Evolutionary conservation across 768 basidiomycete genomes (phyloP).

Genomic region (Erythrobasidium yunnanense): DNA sequence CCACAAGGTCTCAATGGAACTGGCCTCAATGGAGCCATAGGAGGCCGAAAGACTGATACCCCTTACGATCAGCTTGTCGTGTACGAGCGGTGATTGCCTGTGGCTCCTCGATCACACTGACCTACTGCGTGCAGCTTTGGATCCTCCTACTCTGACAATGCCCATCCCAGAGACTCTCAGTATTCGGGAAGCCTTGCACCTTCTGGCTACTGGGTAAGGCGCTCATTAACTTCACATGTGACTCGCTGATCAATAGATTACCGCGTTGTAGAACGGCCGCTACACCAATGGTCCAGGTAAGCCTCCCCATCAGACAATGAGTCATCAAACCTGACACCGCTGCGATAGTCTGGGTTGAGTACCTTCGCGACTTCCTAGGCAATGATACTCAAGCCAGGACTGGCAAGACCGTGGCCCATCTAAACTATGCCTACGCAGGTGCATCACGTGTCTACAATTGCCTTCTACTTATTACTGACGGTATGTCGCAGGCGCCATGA

Average conservation of each 20-base stretch:
- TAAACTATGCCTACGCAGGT: constrained; percentile 17
- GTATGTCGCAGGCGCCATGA: background rate
- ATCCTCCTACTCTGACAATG: constrained; percentile 16
- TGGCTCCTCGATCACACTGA: background rate
- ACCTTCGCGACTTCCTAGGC: constrained; percentile 7
- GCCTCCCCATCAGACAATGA: no score
- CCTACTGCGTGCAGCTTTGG: constrained; percentile 1
- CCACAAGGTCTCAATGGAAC: constrained; percentile 13
- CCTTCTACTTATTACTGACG: background rate
- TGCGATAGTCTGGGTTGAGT: no score
- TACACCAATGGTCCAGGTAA: no score
- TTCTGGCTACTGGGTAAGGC: constrained; percentile 10
- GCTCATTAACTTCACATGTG: no score
- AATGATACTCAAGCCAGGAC: background rate
- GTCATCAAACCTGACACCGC: no score
- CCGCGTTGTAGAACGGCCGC: no score
- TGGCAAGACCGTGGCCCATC: constrained; percentile 1
- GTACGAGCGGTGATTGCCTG: background rate
- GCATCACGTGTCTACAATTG: background rate
- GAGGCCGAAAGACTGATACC: background rate
- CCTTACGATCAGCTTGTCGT: constrained; percentile 9
- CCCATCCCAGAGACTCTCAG: background rate
- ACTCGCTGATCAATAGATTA: no score
- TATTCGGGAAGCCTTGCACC: background rate
- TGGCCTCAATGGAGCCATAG: constrained; percentile 17